Base-by-base conservation (phyloP, 2,329 filamentous ascomycete species). In the Colletotrichum coccodes region DNA sequence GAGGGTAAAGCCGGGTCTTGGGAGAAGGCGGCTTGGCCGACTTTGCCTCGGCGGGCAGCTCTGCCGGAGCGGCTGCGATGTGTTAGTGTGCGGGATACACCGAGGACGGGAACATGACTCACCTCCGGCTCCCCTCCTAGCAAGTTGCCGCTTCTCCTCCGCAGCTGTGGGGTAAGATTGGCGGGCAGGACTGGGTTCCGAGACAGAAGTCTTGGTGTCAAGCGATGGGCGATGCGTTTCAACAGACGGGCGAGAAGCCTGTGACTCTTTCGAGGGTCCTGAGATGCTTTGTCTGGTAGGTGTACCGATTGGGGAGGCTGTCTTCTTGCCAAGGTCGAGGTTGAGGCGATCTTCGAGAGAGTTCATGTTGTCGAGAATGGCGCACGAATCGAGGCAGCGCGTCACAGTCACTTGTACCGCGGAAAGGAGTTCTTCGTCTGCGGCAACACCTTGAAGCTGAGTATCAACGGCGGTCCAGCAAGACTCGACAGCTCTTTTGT, bases 401-500 rank as follows among this genome's bases (percentile, higher is more conserved):
- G 85, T 88, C 3, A 85, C 83, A 66, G 84, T 85, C 40, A 83
- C 80, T 74, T 91, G 87, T 1, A 90, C 82, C 12, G 79, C 84
- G 23, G 79, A 87, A 52, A 87, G 79, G 32, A 90, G 81, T 21
- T 85, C 81, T 60, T 90, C 88, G 3, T 83, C 82, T 4, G 81
- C 80, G 0, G 77, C 77, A 36, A 79, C 78, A 1, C 85, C 86
- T 0, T 81, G 78, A 8, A 89, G 78, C 65, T 90, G 87, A 44
- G 88, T 84, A 57, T 94, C 91, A 3, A 91, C 89, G n/a, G 91
- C 90, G 66, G 85, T 85, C 84, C 92, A 90, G 73, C 92, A 94
- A 3, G 88, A 85, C 75, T 92, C 87, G 2, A 94, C 92, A 0
- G 91, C 92, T 75, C 90, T 91, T 86, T 90, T 91, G 78, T 94